A percentile compares a stretch with the other conserved stretches of the same genome.
These are phyloP conservation scores for Quercus lobata DNA, from an alignment of 331 rosid species.

Conservation along the genomic window DNA sequence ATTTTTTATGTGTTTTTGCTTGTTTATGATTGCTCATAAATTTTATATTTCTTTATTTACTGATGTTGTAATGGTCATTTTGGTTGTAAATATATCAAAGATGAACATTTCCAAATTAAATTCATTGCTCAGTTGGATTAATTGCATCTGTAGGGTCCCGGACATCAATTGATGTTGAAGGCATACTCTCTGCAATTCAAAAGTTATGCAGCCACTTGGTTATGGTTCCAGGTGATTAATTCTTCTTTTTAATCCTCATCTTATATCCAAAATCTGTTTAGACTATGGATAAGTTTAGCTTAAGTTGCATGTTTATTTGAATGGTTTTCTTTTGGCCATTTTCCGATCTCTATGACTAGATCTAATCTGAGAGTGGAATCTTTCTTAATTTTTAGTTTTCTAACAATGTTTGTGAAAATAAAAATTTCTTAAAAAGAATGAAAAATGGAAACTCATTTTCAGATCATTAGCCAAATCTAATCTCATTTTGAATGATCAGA, in stretches of 20 bases:
- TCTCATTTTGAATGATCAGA: neutral
- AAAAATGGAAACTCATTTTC: neutral
- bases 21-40: neutral
- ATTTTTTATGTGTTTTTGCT: neutral
- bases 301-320: neutral
- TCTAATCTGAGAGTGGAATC: neutral
- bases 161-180: conserved; percentile 52
- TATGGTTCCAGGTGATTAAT: conserved; percentile 72
- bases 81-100: neutral
- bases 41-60: neutral
- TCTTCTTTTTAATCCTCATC: conserved; percentile 2
- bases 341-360: neutral
- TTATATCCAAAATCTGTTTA: neutral
- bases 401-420: neutral
- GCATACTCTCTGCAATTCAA: conserved; percentile 62
- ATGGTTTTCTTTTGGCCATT: neutral
- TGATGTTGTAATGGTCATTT: neutral
- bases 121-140: neutral
- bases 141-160: conserved; percentile 52
- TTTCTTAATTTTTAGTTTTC: neutral
- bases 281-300: neutral
- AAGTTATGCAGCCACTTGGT: conserved; percentile 80
- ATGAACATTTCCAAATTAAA: neutral
- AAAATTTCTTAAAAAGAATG: neutral
- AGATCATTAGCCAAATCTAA: neutral